phyloP scores from a whole-genome alignment of 805 yeast species.

The Pichia pseudocactophila region DNA sequence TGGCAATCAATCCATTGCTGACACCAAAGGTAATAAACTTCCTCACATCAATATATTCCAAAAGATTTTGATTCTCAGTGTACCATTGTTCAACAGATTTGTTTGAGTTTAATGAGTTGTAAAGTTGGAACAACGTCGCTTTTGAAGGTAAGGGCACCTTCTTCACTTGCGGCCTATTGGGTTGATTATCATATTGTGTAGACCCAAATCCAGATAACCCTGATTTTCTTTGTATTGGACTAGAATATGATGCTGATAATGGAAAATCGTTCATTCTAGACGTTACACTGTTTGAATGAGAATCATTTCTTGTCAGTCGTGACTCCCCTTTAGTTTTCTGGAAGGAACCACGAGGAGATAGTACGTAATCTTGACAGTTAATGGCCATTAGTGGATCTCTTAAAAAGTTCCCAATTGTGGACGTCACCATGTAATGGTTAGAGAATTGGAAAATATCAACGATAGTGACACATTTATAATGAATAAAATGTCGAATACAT shows the following conservation, averaged over 20 bases:
- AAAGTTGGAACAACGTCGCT: slow-evolving; percentile 60
- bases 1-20: slow-evolving; percentile 67
- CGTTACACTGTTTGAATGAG: slow-evolving; percentile 2
- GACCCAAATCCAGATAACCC: slow-evolving; percentile 1
- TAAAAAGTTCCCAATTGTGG: slow-evolving; percentile 60
- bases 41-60: slow-evolving; percentile 69
- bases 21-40: slow-evolving; percentile 84
- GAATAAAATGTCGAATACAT: slow-evolving; percentile 85
- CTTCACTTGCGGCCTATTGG: slow-evolving; percentile 1
- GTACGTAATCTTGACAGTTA: slow-evolving; percentile 81
- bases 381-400: slow-evolving; percentile 56
- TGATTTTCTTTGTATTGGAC: not conserved
- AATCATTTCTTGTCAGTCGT: slow-evolving; percentile 9
- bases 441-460: slow-evolving; percentile 84
- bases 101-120: slow-evolving; percentile 72
- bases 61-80: slow-evolving; percentile 45
- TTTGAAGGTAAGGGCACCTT: slow-evolving; percentile 45
- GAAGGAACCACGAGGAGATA: slow-evolving; percentile 33
- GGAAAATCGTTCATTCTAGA: slow-evolving; percentile 1
- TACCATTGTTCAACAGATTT: slow-evolving; percentile 77
- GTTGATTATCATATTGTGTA: not conserved
- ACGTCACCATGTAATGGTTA: slow-evolving; percentile 84
- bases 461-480: slow-evolving; percentile 76
- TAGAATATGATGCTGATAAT: not conserved
- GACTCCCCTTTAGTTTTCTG: slow-evolving; percentile 18